Base-by-base conservation (phyloP, 1,284 basidiomycete genomes). In the Ceratobasidium sp. region DNA sequence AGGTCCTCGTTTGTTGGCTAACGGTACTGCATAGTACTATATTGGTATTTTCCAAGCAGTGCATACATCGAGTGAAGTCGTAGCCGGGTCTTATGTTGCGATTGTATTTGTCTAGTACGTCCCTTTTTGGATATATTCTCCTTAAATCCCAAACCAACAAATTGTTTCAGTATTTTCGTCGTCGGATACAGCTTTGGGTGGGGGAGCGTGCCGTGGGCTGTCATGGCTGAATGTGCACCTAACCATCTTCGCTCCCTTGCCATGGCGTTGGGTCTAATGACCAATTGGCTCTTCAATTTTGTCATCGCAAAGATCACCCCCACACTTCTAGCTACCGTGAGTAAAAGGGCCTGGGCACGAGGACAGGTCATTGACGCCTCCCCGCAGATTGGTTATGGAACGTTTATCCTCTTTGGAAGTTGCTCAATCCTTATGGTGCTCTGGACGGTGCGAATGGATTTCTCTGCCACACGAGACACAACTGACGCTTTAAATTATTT, bases 161-260 rank as follows among this genome's bases (percentile, higher is more conserved):
- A 9, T 7, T 36, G 14, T 18, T 14, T 40, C 14, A 51, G 54
- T 18, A 14, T 60, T 7, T 72, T 66, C 44, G 58, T 70, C 16
- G 23, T 72, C 14, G 64, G 61, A 42, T 70, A 71, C 62, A 67
- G 56, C 54, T 72, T 69, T 25, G 40, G 46, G 11, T 72, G 59
- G 63, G 66, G 72, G 44, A 71, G 72, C 14, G 70, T 71, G 18
- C 73, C 72, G 30, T 74, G 73, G 74, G 74, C 77, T 0, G 77
- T 77, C 8, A 75, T 74, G 60, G 76, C 78, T 14, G 78, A 79
- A 66, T 75, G 77, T 36, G 77, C 77, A 8, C 78, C 78, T 7
- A 79, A 78, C 67, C 78, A 78, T 70, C 75, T 79, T 18, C 75
- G 78, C 49, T 76, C 78, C 18, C 72, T 79, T 4, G 76, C 76